Conservation (phyloP, 2,329 filamentous ascomycete species). For the Aspergillus ruber region DNA sequence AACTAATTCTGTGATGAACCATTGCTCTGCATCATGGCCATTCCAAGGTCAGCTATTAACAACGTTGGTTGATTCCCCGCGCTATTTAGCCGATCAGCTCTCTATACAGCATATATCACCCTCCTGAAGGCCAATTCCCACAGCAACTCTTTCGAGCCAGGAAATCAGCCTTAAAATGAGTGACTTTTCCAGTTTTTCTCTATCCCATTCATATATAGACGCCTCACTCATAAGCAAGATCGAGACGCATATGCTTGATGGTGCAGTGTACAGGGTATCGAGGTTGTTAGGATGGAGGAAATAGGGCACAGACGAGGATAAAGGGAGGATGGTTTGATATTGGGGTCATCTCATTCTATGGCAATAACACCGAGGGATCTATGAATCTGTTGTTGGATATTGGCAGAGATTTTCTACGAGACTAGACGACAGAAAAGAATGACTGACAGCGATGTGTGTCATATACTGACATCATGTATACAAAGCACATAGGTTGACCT, state of each 20-base stretch:
- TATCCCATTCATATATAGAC: neutral
- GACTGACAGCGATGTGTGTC: neutral
- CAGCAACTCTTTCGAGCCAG: neutral
- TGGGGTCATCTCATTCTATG: no score
- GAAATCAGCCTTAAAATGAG: neutral
- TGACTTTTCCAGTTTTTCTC: neutral
- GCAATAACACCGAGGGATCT: no score
- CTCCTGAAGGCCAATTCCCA: constrained; percentile 1
- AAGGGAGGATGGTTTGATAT: no score
- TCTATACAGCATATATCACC: neutral
- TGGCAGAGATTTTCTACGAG: neutral
- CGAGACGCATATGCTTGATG: constrained; percentile 1
- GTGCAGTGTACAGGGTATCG: neutral
- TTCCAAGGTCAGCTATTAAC: no score
- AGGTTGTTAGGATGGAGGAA: neutral
- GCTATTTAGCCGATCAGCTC: no score
- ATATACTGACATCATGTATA: neutral
- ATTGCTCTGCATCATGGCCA: no score
- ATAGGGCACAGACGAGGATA: no score
- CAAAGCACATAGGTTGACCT: neutral
- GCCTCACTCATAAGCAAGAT: neutral
- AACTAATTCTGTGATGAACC: no score
- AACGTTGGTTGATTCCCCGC: no score
- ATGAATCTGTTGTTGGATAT: no score
- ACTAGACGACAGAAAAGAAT: neutral